phyloP scores from a whole-genome alignment of 139 green algal genomes.

The Edaphochlamys debaryana region DNA sequence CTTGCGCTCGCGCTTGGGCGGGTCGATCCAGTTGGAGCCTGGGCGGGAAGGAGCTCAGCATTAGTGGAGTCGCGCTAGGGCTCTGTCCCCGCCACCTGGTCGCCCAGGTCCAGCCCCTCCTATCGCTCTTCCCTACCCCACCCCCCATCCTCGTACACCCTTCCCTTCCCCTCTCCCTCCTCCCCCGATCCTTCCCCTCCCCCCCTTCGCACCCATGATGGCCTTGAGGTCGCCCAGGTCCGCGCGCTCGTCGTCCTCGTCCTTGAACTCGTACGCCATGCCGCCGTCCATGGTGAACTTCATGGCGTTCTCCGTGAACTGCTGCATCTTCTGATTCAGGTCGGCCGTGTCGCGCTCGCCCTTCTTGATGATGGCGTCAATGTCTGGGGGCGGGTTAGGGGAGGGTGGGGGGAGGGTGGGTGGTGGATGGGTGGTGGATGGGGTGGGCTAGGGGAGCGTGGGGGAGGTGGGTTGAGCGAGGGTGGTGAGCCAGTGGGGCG shows the following conservation, averaged over 20 bases:
- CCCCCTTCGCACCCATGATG: conserved; percentile 47
- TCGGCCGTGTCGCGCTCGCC: conserved; percentile 89
- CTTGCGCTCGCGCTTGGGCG: conserved; percentile 96
- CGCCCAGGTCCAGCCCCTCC: no score
- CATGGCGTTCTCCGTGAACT: conserved; percentile 96
- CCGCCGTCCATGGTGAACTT: conserved; percentile 96
- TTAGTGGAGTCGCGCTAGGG: not conserved
- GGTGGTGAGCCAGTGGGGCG: not conserved
- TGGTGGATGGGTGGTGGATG: no score
- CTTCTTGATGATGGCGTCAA: conserved; percentile 96
- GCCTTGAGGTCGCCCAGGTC: conserved; percentile 66
- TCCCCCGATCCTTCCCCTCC: no score
- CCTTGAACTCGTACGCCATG: conserved; percentile 90
- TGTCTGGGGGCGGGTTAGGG: conserved; percentile 80
- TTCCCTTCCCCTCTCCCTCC: no score
- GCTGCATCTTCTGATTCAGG: conserved; percentile 96
- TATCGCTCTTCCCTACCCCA: no score
- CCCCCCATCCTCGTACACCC: no score
- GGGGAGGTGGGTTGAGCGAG: not conserved
- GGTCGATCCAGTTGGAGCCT: conserved; percentile 93
- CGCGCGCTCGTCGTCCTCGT: conserved; percentile 69
- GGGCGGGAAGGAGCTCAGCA: not conserved
- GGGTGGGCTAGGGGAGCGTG: not conserved
- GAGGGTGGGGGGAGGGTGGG: no score
- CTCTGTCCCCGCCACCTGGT: no score